Conservation (phyloP, 345 rosid species). For the Geranium rotundifolium region DNA sequence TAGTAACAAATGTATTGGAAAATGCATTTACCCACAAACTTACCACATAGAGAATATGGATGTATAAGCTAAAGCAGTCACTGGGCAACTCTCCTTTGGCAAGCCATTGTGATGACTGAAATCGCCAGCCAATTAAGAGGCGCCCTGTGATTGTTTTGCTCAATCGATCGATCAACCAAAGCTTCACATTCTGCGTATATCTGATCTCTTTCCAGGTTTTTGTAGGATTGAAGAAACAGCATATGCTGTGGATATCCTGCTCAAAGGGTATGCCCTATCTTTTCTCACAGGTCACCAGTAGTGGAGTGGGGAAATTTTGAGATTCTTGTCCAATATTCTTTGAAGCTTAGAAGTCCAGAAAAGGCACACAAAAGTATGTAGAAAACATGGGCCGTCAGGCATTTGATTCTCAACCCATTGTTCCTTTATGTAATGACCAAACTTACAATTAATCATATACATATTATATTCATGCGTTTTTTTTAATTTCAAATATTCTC, state of each 20-base stretch:
- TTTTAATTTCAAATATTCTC: too few relatives aligned
- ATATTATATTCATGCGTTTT: too few relatives aligned
- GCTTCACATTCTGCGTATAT: background rate
- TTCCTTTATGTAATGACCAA: too few relatives aligned
- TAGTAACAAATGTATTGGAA: background rate
- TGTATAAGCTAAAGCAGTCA: slow-evolving; percentile 22
- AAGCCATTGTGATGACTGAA: slow-evolving; percentile 10
- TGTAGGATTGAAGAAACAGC: slow-evolving; percentile 9
- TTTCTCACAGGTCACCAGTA: too few relatives aligned
- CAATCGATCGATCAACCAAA: background rate
- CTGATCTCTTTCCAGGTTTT: slow-evolving; percentile 3
- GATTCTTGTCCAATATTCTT: too few relatives aligned
- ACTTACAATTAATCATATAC: too few relatives aligned
- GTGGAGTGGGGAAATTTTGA: background rate
- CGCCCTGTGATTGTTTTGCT: slow-evolving; percentile 31
- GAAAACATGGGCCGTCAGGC: too few relatives aligned
- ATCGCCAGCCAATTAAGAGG: slow-evolving; percentile 28
- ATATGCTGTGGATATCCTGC: slow-evolving; percentile 8
- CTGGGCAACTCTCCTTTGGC: slow-evolving; percentile 52
- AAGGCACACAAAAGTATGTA: too few relatives aligned
- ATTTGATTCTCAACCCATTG: too few relatives aligned
- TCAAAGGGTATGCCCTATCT: too few relatives aligned
- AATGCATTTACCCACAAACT: background rate
- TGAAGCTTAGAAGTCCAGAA: too few relatives aligned
- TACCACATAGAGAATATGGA: background rate